These are phyloP conservation scores for Paraleonurus japonicus DNA, from an alignment of 257 asterid species.

Conservation along the genomic window DNA sequence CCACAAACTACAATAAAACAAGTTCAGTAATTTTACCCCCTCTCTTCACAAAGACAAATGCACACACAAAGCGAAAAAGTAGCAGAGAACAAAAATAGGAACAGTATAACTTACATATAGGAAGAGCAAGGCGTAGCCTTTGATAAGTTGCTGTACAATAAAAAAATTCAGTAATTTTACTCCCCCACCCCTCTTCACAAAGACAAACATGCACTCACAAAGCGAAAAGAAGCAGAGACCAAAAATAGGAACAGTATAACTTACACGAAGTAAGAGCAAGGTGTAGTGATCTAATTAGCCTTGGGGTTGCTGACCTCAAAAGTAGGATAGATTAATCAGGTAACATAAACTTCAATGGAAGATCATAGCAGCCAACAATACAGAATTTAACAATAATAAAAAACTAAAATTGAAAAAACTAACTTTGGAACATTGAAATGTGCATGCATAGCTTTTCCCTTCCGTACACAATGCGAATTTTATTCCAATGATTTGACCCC, in stretches of 20 bases:
- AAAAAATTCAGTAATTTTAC: too few relatives aligned
- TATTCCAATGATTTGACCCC: not conserved
- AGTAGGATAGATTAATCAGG: conserved; percentile 25
- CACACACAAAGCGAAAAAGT: not conserved
- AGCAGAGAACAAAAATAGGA: too few relatives aligned
- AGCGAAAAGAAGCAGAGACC: not conserved
- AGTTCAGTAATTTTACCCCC: not conserved
- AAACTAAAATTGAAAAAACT: not conserved
- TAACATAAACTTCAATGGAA: conserved; percentile 9
- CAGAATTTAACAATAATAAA: not conserved
- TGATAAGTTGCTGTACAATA: too few relatives aligned
- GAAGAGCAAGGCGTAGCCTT: too few relatives aligned
- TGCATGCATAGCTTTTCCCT: not conserved
- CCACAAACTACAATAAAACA: not conserved
- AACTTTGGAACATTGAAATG: not conserved
- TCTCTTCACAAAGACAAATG: not conserved
- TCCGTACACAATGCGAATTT: not conserved
- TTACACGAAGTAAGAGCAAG: conserved; percentile 40
- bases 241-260: conserved; percentile 19
- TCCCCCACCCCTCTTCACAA: not conserved
- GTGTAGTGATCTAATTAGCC: conserved; percentile 34
- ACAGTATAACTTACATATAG: too few relatives aligned
- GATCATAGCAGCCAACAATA: conserved; percentile 10
- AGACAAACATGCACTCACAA: not conserved
- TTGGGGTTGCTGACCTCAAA: conserved; percentile 49